These are phyloP conservation scores for Ascochyta fabae DNA, from an alignment of 2,329 filamentous ascomycete species.

Conservation along the genomic window DNA sequence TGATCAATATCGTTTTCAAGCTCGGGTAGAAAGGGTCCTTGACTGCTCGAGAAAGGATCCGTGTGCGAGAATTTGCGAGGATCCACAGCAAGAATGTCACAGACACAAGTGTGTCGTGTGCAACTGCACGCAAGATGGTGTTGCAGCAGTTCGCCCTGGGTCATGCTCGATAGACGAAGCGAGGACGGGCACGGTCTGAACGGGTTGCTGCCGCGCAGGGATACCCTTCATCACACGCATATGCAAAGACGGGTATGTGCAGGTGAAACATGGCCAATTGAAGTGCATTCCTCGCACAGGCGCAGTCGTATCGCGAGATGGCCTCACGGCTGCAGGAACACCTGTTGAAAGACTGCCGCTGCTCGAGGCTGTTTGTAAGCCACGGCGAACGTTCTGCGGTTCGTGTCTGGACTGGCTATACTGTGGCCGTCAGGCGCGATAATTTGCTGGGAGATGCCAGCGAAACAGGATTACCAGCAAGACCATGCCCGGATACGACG, in stretches of 20 bases:
- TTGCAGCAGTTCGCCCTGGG: slow-evolving; percentile 26
- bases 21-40: background rate
- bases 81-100: slow-evolving; percentile 6
- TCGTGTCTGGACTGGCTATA: background rate
- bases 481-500: background rate
- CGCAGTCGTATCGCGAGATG: slow-evolving; percentile 40
- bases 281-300: slow-evolving; percentile 20
- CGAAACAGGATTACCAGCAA: background rate
- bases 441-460: background rate
- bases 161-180: slow-evolving; percentile 27
- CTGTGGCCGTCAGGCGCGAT: no score
- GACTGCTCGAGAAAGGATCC: background rate
- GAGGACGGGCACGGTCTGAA: slow-evolving; percentile 29
- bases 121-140: slow-evolving; percentile 27
- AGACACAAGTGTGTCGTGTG: slow-evolving; percentile 26
- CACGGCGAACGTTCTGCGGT: background rate
- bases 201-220: slow-evolving; percentile 29
- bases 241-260: slow-evolving; percentile 48
- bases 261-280: slow-evolving; percentile 41
- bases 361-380: slow-evolving; percentile 8
- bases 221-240: slow-evolving; percentile 46
- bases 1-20: slow-evolving; percentile 17
- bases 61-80: slow-evolving; percentile 1
- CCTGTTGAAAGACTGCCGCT: slow-evolving; percentile 32
- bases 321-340: slow-evolving; percentile 49